phyloP scores from a whole-genome alignment of 257 asterid genomes.

The Nemophila menziesii region DNA sequence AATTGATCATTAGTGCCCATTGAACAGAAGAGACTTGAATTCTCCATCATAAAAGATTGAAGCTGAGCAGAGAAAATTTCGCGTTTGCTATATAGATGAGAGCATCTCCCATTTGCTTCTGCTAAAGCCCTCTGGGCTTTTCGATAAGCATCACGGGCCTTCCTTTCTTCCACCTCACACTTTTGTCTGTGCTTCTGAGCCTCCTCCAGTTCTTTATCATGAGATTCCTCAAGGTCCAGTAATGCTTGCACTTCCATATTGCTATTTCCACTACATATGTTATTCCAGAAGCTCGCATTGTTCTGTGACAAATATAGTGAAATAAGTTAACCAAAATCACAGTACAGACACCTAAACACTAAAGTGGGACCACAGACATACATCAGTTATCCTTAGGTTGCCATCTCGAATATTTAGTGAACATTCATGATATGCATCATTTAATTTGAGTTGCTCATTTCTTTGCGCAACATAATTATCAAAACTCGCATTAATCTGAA shows the following conservation, averaged over 20 bases:
- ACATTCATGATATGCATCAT: conserved; percentile 11
- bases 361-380: neutral
- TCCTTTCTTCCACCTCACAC: conserved; percentile 38
- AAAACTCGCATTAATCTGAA: conserved; percentile 4
- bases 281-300: conserved; percentile 14
- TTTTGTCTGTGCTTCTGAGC: conserved; percentile 36
- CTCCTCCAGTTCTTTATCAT: conserved; percentile 39
- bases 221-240: conserved; percentile 30
- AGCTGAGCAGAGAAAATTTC: conserved; percentile 37
- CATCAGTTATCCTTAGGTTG: conserved; percentile 9
- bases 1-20: conserved; percentile 7
- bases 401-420: conserved; percentile 3
- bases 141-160: conserved; percentile 31
- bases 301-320: conserved; percentile 8
- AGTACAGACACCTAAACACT: neutral
- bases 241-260: conserved; percentile 18
- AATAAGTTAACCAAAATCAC: conserved; percentile 6
- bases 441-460: conserved; percentile 2
- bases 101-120: conserved; percentile 41
- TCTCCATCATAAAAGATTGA: conserved; percentile 35
- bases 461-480: conserved; percentile 11
- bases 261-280: conserved; percentile 9
- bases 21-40: conserved; percentile 25
- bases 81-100: conserved; percentile 30
- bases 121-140: conserved; percentile 37